Evolutionary conservation across 768 basidiomycete genomes (phyloP), one percentile per base, ranked within the genome.

Genomic region (Zangia roseola): DNA sequence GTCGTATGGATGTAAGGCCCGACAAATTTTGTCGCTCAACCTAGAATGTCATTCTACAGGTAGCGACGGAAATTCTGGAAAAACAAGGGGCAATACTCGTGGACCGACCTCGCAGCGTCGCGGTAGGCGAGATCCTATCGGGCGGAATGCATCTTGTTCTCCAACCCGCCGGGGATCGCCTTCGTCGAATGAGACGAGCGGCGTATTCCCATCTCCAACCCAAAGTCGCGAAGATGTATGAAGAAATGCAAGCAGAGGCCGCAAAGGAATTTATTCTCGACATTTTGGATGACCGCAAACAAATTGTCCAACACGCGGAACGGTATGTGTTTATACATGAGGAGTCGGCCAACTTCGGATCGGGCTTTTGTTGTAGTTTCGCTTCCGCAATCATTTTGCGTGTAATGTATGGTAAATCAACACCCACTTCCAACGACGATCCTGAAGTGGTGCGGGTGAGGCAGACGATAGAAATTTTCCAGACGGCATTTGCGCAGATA

Each of bases 31-130:
- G 6, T 14, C 34, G 30, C 16, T 35, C 10, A 20, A 19, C 12
- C 26, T 14, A 34, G 25, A 10, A 6, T 16, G 30, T 17, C 13
- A 30, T 10, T 78, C 45, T 73, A 76, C 69, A 82, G 60, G 75
- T 75, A 4, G 80, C 80, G 0, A 67, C 76, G 0, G 79, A 83
- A 5, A 76, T 83, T 47, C 78, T 83, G 79, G 82, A 83, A 60
- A 77, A 78, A 39, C 76, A 81, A 55, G 80, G 82, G 0, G 76
- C 73, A 0, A 55, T 67, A 0, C 65, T 77, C 13, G 73, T 71
- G 0, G 81, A 84, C 53, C 65, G 82, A 28, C 81, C 81, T 10
- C 56, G 57, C 2, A 67, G 64, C 17, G 76, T 82, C 38, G 71
- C 82, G 0, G 81, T 73, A 0, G 75, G 76, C 2, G 80, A 82